A percentile compares a stretch with the other conserved stretches of the same genome.
Conservation (phyloP, 345 rosid species). For the Eucalyptus sideroxylon region DNA sequence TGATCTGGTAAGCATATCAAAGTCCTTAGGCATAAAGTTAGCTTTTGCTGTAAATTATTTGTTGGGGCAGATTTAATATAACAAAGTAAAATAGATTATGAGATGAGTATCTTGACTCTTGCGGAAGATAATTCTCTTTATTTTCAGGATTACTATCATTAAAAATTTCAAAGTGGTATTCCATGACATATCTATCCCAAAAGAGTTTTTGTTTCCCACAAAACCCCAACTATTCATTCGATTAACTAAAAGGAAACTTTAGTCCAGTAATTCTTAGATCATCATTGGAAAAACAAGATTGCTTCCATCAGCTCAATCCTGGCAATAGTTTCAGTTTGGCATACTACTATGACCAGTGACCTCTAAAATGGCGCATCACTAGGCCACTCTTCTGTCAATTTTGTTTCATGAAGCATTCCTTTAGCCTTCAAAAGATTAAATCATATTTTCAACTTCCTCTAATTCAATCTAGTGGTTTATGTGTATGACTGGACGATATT, state of each 20-base stretch:
- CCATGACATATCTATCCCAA: background rate
- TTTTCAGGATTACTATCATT: background rate
- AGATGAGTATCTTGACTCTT: background rate
- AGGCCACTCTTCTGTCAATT: background rate
- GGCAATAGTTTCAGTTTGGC: background rate
- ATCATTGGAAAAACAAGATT: background rate
- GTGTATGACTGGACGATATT: background rate
- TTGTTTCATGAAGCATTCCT: background rate
- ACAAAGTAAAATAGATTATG: background rate
- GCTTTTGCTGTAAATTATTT: background rate
- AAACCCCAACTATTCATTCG: background rate
- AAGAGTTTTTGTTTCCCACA: background rate
- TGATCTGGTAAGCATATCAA: background rate
- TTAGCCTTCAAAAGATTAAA: background rate
- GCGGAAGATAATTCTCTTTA: background rate
- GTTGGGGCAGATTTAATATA: background rate
- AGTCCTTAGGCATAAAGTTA: background rate
- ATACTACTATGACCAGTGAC: background rate
- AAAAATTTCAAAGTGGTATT: background rate
- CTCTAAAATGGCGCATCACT: background rate
- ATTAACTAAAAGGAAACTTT: background rate
- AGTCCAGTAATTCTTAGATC: background rate
- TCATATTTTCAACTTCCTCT: background rate
- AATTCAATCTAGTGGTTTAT: background rate
- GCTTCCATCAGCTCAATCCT: background rate